Evolutionary conservation across 192 early-diverging fungal species (phyloP), one percentile per base, ranked within the genome.

Genomic region (Backusella mclennaniae): DNA sequence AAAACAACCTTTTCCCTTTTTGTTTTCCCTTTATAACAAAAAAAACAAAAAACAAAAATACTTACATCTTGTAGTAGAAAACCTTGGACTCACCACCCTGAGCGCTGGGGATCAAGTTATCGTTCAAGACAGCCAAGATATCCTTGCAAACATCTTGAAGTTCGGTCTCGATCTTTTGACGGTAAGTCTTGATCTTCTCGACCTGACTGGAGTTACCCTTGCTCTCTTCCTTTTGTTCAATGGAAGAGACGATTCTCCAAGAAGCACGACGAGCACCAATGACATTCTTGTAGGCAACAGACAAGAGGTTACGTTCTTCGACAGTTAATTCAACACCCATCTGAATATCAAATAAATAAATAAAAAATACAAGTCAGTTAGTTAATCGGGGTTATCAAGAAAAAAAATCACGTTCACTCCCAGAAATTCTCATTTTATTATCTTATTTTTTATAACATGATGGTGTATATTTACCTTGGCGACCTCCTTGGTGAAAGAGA

Each of bases 271-370:
- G 95, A 73, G 97, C 95, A 83, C 97, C 97, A 81, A 99, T 99
- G 73, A 99, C 97, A 86, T 99, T 99, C 94, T 99, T 99, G 93
- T 97, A 99, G 77, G 97, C 97, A 74, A 99, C 97, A 67, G 96
- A 98, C 39, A 99, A 89, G 71, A 99, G 86, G 89, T 99, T 99
- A 80, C 97, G 95, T 86, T 99, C 97, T 90, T 99, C 97, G 68
- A 99, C 96, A 69, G 93, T 94, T 73, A 99, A 90, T 85, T 99
- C 97, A 44, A 91, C 88, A 69, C 93, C 94, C 73, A 96, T 89
- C 92, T 96, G 69, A n/a, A 66, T 35, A 52, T 42, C n/a, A 56
- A 56, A 56, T 21, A 26, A 33, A 33, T 33, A 33, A 33, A 33
- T 3, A 33, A 33, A 33, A 66, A 59, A 74, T 68, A 35, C 68